These are phyloP conservation scores for Sphagnum fallax DNA, from an alignment of 228 moss, liverwort and hornwort species.

Conservation along the genomic window DNA sequence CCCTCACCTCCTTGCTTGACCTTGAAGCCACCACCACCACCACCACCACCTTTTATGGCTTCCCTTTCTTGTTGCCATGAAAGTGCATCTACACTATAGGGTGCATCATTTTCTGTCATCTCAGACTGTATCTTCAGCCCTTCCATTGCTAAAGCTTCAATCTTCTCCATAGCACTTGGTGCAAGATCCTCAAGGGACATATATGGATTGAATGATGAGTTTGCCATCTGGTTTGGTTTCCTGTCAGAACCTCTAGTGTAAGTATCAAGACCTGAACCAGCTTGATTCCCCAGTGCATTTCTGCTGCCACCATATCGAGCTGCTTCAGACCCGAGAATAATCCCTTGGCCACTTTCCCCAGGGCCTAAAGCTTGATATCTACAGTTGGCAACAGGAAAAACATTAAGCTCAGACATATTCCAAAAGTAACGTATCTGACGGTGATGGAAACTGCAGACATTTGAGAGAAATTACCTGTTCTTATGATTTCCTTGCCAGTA, in stretches of 20 bases:
- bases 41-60: too few relatives aligned
- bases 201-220: constrained; percentile 27
- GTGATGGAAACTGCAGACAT: too few relatives aligned
- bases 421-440: too few relatives aligned
- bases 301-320: not conserved
- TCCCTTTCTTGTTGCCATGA: constrained; percentile 16
- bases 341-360: not conserved
- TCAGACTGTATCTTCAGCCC: constrained; percentile 81
- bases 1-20: constrained; percentile 15
- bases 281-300: not conserved
- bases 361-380: constrained; percentile 9
- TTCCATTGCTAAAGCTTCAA: constrained; percentile 75
- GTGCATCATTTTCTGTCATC: constrained; percentile 59
- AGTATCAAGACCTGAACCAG: not conserved
- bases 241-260: not conserved
- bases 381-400: not conserved
- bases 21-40: constrained; percentile 7
- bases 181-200: constrained; percentile 64
- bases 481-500: not conserved
- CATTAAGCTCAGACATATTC: not conserved
- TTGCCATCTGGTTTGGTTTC: constrained; percentile 1
- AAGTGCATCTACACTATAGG: constrained; percentile 45
- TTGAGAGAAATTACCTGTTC: not conserved
- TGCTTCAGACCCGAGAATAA: not conserved
- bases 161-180: constrained; percentile 75